Evolutionary conservation across 306 rosid genomes (phyloP).

Genomic region (Quercus mongolica): DNA sequence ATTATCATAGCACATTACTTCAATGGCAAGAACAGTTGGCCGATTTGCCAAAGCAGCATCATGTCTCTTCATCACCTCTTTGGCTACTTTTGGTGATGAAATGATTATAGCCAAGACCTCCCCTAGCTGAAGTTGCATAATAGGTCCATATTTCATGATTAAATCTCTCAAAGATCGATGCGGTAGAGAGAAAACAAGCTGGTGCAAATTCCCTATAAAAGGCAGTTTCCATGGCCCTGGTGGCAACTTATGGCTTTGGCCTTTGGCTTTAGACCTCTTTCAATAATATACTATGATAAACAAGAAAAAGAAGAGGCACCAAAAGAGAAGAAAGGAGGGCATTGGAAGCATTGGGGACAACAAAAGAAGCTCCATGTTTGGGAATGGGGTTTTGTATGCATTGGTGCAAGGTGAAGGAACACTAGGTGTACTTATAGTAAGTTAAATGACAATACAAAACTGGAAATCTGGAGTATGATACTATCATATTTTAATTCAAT

Average conservation of each 20-base stretch:
- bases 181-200: background rate
- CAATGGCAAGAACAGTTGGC: no score
- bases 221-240: constrained; percentile 9
- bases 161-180: background rate
- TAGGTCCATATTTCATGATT: background rate
- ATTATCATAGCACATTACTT: no score
- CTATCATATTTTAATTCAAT: no score
- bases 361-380: background rate
- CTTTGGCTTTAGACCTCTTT: background rate
- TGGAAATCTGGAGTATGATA: no score
- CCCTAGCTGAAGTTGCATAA: constrained; percentile 5
- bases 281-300: background rate
- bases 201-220: constrained; percentile 14
- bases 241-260: background rate
- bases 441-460: background rate
- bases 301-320: background rate
- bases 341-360: background rate
- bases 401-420: background rate
- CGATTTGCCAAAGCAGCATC: no score
- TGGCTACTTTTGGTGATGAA: no score
- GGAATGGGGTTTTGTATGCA: background rate
- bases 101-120: background rate
- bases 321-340: background rate
- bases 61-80: no score
- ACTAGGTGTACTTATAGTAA: background rate